Evolutionary conservation across 176 grass and related monocot species (phyloP), one percentile per base, ranked within the genome.

Genomic region (Echinochloa phyllopogon): DNA sequence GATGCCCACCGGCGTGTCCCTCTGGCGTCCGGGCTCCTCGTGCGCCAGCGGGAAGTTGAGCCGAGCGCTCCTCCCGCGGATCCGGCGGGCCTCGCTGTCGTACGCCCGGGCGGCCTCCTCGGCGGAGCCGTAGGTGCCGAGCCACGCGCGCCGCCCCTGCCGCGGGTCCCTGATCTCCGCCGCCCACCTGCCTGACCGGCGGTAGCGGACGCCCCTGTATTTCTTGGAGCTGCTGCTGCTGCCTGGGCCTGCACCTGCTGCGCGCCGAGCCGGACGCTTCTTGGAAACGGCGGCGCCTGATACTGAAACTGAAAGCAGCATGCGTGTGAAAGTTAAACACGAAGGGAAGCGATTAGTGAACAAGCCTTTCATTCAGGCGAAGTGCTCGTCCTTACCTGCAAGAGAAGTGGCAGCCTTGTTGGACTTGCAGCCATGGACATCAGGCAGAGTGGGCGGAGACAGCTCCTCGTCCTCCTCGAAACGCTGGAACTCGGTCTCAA

Each of bases 21-120:
- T 0, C 8, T 2, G n/a, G 0, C 24, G 59, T 2, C 3, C 0
- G 24, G 45, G 42, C 8, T 60, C 86, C 37, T 88, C 84, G 64
- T 76, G 40, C 0, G 88, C 90, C 73, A 86, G 45, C 0, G 96
- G 96, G 82, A 95, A 98, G 89, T 95, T 95, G 39, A 98, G 85
- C 65, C 85, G 93, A 3, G 93, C 89, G 17, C 76, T 45, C 72
- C 88, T 88, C 0, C 93, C 91, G 71, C 89, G 85, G 65, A 95
- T 87, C 45, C 91, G 85, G 74, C 87, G 93, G 13, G 91, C 89
- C 49, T 76, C 96, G 45, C 69, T 47, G 88, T 94, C 96, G 80
- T 95, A 98, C 8, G 89, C 87, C 2, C 83, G 66, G 47, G 89
- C 93, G 70, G 96, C 96, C 4, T 81, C 93, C 83, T 95, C 96